Percentiles rank a stretch among this genome's conserved stretches.
These are phyloP conservation scores for Rhodomyrtus psidioides DNA, from an alignment of 441 rosid species.

Conservation along the genomic window DNA sequence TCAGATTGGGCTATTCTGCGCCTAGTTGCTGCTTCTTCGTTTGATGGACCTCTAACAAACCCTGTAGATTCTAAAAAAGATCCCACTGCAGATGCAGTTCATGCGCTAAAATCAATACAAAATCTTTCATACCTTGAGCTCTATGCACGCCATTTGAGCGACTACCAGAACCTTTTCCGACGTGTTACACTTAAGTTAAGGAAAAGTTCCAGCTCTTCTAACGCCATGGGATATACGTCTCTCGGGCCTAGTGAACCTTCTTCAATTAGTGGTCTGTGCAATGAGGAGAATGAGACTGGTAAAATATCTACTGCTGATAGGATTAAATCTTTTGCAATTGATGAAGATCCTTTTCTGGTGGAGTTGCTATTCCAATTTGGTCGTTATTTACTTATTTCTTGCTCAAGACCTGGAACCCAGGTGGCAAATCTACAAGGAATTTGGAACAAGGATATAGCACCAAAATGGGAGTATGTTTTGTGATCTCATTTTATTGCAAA, in stretches of 20 bases:
- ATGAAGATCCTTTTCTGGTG: constrained; percentile 20
- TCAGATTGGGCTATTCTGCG: constrained; percentile 12
- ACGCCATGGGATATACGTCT: not conserved
- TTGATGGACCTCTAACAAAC: constrained; percentile 9
- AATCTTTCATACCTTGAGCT: constrained; percentile 10
- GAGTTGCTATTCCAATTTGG: constrained; percentile 17
- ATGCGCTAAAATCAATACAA: constrained; percentile 3
- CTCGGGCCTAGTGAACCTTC: not conserved
- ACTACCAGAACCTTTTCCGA: constrained; percentile 17
- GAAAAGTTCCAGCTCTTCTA: not conserved
- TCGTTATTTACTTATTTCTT: constrained; percentile 17
- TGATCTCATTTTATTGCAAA: not conserved
- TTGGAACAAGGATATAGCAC: constrained; percentile 18
- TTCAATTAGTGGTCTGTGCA: not conserved
- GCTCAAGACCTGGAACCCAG: constrained; percentile 16
- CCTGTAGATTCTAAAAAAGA: constrained; percentile 11
- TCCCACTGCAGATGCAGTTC: constrained; percentile 1
- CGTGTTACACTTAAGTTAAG: constrained; percentile 13
- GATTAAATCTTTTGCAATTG: constrained; percentile 9
- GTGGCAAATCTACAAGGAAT: constrained; percentile 22
- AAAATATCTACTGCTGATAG: constrained; percentile 9
- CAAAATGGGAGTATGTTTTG: constrained; percentile 17
- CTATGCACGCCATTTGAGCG: constrained; percentile 9
- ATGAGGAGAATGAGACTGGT: not conserved
- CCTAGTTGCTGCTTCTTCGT: constrained; percentile 12